A percentile compares a stretch with the other conserved stretches of the same genome.
phyloP scores from a whole-genome alignment of 1,284 basidiomycete genomes.

The Ceratobasidium sp. region DNA sequence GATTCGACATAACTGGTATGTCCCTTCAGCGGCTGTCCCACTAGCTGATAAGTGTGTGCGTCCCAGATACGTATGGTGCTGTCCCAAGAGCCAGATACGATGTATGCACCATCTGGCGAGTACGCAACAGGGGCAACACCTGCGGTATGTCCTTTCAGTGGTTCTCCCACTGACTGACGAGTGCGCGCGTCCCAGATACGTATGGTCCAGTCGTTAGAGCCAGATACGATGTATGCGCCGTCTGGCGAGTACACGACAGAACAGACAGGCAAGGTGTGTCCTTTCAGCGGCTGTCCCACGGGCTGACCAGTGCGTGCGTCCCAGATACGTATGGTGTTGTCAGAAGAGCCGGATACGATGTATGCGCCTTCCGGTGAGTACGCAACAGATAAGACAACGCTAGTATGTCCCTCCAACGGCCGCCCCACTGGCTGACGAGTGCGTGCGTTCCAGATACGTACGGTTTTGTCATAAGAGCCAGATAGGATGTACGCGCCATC shows the following conservation, averaged over 20 bases:
- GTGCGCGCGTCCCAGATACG: conserved; percentile 11
- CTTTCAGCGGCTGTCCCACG: neutral
- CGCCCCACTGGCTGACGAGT: neutral
- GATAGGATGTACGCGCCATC: conserved; percentile 16
- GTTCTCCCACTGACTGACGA: neutral
- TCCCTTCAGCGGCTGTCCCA: conserved; percentile 14
- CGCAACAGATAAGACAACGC: neutral
- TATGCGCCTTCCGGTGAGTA: conserved; percentile 26
- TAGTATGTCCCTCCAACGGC: conserved; percentile 16
- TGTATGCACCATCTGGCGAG: conserved; percentile 7
- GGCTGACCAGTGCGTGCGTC: conserved; percentile 13
- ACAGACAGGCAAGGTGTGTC: neutral
- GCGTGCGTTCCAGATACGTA: conserved; percentile 31
- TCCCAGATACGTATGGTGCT: conserved; percentile 23
- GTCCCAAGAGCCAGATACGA: conserved; percentile 32
- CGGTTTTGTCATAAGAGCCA: conserved; percentile 13
- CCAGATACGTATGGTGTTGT: conserved; percentile 31
- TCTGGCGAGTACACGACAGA: conserved; percentile 9
- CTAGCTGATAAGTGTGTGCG: neutral
- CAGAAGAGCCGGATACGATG: conserved; percentile 7
- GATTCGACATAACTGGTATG: neutral
- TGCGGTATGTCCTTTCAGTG: neutral
- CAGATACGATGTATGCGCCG: conserved; percentile 26
- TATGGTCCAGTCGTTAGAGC: neutral
- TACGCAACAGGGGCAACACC: neutral